A percentile compares a stretch with the other conserved stretches of the same genome.
These are phyloP conservation scores for Dothistroma pini DNA, from an alignment of 2,329 filamentous ascomycete genomes.

Conservation along the genomic window DNA sequence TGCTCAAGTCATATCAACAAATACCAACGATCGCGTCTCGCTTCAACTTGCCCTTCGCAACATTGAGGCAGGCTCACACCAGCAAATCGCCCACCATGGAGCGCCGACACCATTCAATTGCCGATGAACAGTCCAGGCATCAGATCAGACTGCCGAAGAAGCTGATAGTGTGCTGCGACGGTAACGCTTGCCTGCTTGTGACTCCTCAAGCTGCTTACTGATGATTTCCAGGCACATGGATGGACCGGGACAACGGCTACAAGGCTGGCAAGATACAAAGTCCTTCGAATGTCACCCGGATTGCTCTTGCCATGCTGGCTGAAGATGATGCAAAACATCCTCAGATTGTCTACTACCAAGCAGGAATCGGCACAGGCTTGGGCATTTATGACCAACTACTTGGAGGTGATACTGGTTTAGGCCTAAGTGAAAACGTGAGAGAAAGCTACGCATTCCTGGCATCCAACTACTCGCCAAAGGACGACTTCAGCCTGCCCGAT, in stretches of 20 bases:
- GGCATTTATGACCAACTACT: conserved; percentile 33
- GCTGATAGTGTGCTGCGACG: conserved; percentile 30
- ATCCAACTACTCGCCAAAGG: conserved; percentile 51
- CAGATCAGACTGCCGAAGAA: conserved; percentile 24
- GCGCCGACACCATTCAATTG: conserved; percentile 7
- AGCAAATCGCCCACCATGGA: neutral
- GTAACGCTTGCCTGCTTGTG: conserved; percentile 3
- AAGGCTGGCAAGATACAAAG: conserved; percentile 30
- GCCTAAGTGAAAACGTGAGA: conserved; percentile 49
- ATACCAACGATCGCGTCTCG: neutral
- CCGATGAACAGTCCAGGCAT: conserved; percentile 15
- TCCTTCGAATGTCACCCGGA: conserved; percentile 37
- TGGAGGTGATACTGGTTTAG: conserved; percentile 35
- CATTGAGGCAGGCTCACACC: neutral
- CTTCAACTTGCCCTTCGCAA: neutral
- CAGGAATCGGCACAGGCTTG: conserved; percentile 36
- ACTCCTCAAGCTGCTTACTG: neutral
- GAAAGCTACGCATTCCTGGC: conserved; percentile 62
- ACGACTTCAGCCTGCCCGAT: conserved; percentile 33
- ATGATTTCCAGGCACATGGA: conserved; percentile 31
- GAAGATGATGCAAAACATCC: conserved; percentile 35
- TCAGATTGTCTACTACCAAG: conserved; percentile 40
- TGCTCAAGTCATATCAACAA: neutral
- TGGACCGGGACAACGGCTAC: conserved; percentile 36
- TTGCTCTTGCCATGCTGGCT: conserved; percentile 34